Conservation (phyloP, 805 yeast genomes). For the Peterozyma toletana region DNA sequence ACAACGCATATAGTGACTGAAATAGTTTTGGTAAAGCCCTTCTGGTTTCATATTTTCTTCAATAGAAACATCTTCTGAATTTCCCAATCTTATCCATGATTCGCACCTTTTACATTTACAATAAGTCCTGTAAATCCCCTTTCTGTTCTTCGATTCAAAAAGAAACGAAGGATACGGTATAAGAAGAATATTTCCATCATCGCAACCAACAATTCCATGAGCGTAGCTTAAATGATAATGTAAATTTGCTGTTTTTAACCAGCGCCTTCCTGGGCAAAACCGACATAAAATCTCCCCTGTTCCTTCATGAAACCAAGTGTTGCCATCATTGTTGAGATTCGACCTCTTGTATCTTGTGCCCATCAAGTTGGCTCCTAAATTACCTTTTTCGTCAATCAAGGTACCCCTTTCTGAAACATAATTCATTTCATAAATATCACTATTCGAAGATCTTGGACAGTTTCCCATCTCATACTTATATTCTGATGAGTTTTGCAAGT, state of each 20-base stretch:
- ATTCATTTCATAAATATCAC: too few relatives aligned
- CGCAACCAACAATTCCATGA: slow-evolving; percentile 14
- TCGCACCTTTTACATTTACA: slow-evolving; percentile 16
- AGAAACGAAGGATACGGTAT: slow-evolving; percentile 14
- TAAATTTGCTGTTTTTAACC: slow-evolving; percentile 9
- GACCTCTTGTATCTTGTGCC: too few relatives aligned
- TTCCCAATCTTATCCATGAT: slow-evolving; percentile 13
- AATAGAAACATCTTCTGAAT: too few relatives aligned
- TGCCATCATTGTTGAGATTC: too few relatives aligned
- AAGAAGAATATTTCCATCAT: slow-evolving; percentile 5
- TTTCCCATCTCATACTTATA: too few relatives aligned
- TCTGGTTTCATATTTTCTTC: slow-evolving; percentile 3
- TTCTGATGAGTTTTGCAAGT: too few relatives aligned
- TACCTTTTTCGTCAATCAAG: too few relatives aligned
- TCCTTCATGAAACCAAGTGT: too few relatives aligned
- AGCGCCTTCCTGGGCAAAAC: slow-evolving; percentile 14
- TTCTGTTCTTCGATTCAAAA: slow-evolving; percentile 10
- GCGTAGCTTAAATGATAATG: slow-evolving; percentile 16
- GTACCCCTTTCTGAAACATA: too few relatives aligned
- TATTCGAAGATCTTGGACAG: too few relatives aligned
- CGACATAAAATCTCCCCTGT: slow-evolving; percentile 9
- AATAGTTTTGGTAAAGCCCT: slow-evolving; percentile 14
- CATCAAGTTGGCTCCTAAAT: too few relatives aligned
- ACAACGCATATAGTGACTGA: slow-evolving; percentile 14
- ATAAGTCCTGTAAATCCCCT: slow-evolving; percentile 12